Conservation (phyloP, 345 rosid species). For the Citrus reticulata region DNA sequence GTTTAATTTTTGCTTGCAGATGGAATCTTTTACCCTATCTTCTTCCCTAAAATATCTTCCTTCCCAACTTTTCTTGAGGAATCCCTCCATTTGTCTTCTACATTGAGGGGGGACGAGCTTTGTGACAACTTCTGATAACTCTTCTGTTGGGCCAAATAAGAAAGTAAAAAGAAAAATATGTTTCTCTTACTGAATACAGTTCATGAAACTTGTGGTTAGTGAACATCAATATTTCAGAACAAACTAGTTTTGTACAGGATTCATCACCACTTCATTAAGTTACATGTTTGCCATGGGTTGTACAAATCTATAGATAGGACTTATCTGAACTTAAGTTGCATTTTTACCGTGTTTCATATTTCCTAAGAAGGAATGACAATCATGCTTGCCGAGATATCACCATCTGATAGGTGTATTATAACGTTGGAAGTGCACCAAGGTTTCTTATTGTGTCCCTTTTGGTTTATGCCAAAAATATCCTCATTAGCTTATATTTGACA, state of each 20-base stretch:
- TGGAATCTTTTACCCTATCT: not conserved
- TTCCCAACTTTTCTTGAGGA: not conserved
- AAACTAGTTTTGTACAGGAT: not conserved
- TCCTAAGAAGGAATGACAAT: not conserved
- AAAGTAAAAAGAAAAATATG: too few species aligned
- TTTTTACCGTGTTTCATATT: not conserved
- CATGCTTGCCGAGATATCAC: not conserved
- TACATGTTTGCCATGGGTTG: not conserved
- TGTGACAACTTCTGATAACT: not conserved
- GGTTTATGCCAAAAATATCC: constrained; percentile 1
- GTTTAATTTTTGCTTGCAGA: not conserved
- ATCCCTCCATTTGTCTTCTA: not conserved
- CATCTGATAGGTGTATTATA: not conserved
- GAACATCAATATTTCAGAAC: not conserved
- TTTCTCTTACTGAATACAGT: not conserved
- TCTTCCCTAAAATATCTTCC: not conserved
- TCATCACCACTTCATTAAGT: not conserved
- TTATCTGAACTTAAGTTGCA: not conserved
- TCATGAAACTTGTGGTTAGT: not conserved
- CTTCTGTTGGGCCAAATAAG: not conserved
- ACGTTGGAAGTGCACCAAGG: not conserved
- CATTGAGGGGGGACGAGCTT: not conserved
- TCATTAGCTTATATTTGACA: constrained; percentile 7
- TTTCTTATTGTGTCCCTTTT: not conserved
- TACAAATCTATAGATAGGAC: not conserved